Percentiles rank a stretch among this genome's conserved stretches.
Conservation (phyloP, 129 eudicot species). For the Centrapalus pauciflorus region DNA sequence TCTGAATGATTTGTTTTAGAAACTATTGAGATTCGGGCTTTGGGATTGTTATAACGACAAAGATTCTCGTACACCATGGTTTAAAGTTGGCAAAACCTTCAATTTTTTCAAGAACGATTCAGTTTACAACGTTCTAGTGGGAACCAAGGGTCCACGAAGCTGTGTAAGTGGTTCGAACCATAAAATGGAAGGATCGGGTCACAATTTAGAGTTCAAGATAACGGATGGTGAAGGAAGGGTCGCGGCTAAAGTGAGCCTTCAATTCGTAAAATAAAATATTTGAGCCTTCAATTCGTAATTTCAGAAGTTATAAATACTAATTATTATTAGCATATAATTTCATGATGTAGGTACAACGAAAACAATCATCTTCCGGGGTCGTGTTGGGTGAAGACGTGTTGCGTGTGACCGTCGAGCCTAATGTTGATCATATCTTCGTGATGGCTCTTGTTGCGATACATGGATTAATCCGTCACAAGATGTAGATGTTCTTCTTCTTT, state of each 20-base stretch:
- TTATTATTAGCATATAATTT: neutral
- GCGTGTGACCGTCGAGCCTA: slow-evolving; percentile 51
- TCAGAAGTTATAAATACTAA: neutral
- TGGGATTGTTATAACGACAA: slow-evolving; percentile 52
- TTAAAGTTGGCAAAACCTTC: slow-evolving; percentile 46
- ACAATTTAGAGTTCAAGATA: slow-evolving; percentile 45
- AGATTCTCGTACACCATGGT: slow-evolving; percentile 45
- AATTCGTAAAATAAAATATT: no score
- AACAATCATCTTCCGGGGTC: slow-evolving; percentile 51
- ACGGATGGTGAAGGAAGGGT: slow-evolving; percentile 30
- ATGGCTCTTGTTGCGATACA: slow-evolving; percentile 64
- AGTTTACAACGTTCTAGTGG: slow-evolving; percentile 31
- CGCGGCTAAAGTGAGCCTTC: slow-evolving; percentile 40
- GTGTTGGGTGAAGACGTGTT: slow-evolving; percentile 59
- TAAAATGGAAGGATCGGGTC: slow-evolving; percentile 35
- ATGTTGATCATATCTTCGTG: slow-evolving; percentile 50
- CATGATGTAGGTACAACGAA: slow-evolving; percentile 39
- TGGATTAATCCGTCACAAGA: slow-evolving; percentile 45
- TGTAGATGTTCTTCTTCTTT: slow-evolving; percentile 28
- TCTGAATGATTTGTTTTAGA: slow-evolving; percentile 30
- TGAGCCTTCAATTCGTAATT: no score
- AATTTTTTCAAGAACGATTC: slow-evolving; percentile 26
- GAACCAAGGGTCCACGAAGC: slow-evolving; percentile 13
- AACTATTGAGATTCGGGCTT: slow-evolving; percentile 30
- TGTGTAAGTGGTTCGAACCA: slow-evolving; percentile 15